Evolutionary conservation across 2,329 filamentous ascomycete species (phyloP), one percentile per base, ranked within the genome.

Genomic region (Xylariaceae sp.): DNA sequence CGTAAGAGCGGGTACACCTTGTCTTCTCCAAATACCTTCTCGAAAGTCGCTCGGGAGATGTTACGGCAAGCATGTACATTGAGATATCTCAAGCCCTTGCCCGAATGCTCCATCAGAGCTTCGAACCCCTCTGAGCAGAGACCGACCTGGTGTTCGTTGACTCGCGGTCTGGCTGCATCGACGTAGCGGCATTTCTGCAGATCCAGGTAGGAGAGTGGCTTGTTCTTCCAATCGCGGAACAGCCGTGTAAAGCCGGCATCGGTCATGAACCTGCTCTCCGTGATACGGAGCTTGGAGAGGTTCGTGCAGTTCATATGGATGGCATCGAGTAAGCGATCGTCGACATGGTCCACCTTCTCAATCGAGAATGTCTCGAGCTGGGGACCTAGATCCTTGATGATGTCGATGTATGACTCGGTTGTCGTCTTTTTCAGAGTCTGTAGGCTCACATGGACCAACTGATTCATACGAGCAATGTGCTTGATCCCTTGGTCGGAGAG

Each of bases 11-110:
- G 78, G 50, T 94, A 96, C 1, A 38, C 46, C 31, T 72, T 75
- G 16, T 70, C 70, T 7, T 65, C 62, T 5, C 68, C 64, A 54
- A 97, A 96, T 0, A 84, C 81, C 8, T 81, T 73, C 46, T 86
- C 78, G 43, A 95, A 88, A 0, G 85, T 79, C 12, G 74, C 65
- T 23, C 74, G 70, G 2, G 78, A 74, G 47, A 97, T 89, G 59
- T 95, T 84, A 3, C 90, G 82, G 56, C 88, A 94, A 0, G 83
- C 85, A 11, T 86, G 77, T n/a, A 96, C 69, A 55, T 94, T 85
- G 23, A 97, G 68, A 28, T 74, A 67, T 43, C 72, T 70, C 2
- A 97, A 63, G 9, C 64, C 69, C 1, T 64, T 57, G 3, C 86
- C 85, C 0, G 88, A 95, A 57, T 96, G 90, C 1, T 68, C 65